Percentiles rank a stretch among this genome's conserved stretches.
These are phyloP conservation scores for Camellia japonica DNA, from an alignment of 148 eudicot genomes.

Conservation along the genomic window DNA sequence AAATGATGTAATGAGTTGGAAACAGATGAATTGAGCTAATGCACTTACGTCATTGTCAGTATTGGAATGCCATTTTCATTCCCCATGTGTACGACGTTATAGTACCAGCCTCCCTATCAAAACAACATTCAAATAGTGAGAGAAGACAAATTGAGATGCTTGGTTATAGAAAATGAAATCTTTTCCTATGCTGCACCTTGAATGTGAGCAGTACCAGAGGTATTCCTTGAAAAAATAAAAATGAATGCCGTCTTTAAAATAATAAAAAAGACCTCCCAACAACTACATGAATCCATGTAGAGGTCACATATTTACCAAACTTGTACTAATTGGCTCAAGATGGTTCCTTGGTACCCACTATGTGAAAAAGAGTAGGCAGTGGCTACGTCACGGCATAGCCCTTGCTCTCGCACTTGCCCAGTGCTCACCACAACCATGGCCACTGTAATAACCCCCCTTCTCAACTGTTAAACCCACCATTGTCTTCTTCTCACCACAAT, in stretches of 20 bases:
- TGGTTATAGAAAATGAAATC: not conserved
- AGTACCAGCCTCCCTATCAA: slow-evolving; percentile 79
- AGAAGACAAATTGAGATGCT: not conserved
- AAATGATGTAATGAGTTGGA: not conserved
- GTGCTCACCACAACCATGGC: too few relatives aligned
- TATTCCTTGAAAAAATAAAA: too few relatives aligned
- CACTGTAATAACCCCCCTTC: too few relatives aligned
- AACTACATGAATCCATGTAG: not conserved
- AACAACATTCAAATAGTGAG: not conserved
- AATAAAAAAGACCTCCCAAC: not conserved
- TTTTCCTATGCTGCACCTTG: not conserved
- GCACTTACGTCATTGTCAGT: slow-evolving; percentile 87
- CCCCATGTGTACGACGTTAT: slow-evolving; percentile 65
- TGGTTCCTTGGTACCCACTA: not conserved
- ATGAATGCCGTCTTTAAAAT: not conserved
- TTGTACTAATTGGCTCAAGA: not conserved
- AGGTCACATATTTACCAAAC: not conserved
- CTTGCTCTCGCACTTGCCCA: too few relatives aligned
- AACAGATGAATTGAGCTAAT: not conserved
- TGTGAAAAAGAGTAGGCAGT: not conserved
- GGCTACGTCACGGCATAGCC: too few relatives aligned
- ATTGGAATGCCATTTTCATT: slow-evolving; percentile 77
- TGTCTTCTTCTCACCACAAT: too few relatives aligned
- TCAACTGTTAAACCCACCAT: too few relatives aligned
- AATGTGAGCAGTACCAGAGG: not conserved